Evolutionary conservation across 2,329 filamentous ascomycete species (phyloP), one percentile per base, ranked within the genome.

Genomic region (Fusarium sp.): DNA sequence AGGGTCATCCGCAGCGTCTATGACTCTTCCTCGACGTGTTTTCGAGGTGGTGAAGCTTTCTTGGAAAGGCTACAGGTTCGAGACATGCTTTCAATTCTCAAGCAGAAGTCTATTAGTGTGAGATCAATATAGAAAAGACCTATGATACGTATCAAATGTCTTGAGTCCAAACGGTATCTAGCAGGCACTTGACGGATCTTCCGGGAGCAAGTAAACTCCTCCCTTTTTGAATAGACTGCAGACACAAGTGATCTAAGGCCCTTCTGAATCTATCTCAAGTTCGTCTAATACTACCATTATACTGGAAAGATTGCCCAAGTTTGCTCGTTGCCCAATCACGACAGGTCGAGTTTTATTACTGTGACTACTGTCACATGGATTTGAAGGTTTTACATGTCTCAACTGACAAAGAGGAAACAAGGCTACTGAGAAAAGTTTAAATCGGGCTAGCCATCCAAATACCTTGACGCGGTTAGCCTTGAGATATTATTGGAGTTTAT

Each of bases 11-110:
- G 2, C n/a, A 14, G n/a, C 30, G 48, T 17, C 12, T 17, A 34
- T 11, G 4, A 14, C 6, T 34, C 14, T 52, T 6, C 6, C 6
- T 8, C 13, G 12, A 15, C 4, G 1, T 3, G 6, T 3, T 13
- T 8, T 4, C 8, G 17, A 1, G 1, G 17, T 11, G 12, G 13
- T 3, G 8, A 17, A 20, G 17, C 6, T 20, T 26, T 11, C 12
- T 20, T 4, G 8, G n/a, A 20, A 6, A 1, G 14, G n/a, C 17
- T 5, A 20, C 1, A 3, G 17, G n/a, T 52, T 26, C 17, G 4
- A 4, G 4, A 20, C 30, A 36, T 8, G 36, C n/a, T 20, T 52
- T 24, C 48, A 34, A 26, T 52, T 34, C 30, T 52, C 4, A 2
- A 52, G 30, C 17, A 24, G 30, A 20, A n/a, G 22, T 52, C 9